Conservation (phyloP, 2,329 filamentous ascomycete genomes). For the Pezizomycotina sp. region DNA sequence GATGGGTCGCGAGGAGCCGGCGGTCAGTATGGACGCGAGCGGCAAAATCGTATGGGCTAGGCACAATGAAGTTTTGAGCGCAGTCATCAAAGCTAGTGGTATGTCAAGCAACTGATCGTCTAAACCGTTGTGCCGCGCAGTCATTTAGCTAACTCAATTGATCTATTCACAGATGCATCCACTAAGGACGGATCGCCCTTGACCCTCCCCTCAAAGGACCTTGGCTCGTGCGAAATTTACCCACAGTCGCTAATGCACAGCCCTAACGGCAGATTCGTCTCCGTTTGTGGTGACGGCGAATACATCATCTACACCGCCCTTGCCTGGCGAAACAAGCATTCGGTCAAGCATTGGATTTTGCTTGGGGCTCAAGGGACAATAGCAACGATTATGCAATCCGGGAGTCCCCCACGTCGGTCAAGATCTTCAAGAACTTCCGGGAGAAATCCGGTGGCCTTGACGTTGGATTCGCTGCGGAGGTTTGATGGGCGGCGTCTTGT, state of each 20-base stretch:
- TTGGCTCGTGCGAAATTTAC: slow-evolving; percentile 92
- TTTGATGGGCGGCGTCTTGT: slow-evolving; percentile 68
- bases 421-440: slow-evolving; percentile 95
- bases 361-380: slow-evolving; percentile 92
- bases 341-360: slow-evolving; percentile 86
- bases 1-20: slow-evolving; percentile 90
- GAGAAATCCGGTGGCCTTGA: slow-evolving; percentile 79
- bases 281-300: slow-evolving; percentile 86
- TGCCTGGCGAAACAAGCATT: slow-evolving; percentile 93
- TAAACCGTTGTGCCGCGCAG: slow-evolving; percentile 21
- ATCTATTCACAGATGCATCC: slow-evolving; percentile 41
- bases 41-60: slow-evolving; percentile 94
- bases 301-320: slow-evolving; percentile 98
- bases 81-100: slow-evolving; percentile 80
- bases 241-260: slow-evolving; percentile 88
- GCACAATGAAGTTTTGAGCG: slow-evolving; percentile 86
- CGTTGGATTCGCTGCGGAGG: slow-evolving; percentile 88
- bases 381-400: slow-evolving; percentile 97
- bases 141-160: slow-evolving; percentile 5
- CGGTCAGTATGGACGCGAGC: slow-evolving; percentile 89
- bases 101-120: slow-evolving; percentile 24
- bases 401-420: slow-evolving; percentile 83
- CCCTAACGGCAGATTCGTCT: slow-evolving; percentile 83
- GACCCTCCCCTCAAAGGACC: slow-evolving; percentile 74
- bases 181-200: slow-evolving; percentile 83